Conservation (phyloP, 352 stramenopile genomes). For the Globisporangium echinulatum region DNA sequence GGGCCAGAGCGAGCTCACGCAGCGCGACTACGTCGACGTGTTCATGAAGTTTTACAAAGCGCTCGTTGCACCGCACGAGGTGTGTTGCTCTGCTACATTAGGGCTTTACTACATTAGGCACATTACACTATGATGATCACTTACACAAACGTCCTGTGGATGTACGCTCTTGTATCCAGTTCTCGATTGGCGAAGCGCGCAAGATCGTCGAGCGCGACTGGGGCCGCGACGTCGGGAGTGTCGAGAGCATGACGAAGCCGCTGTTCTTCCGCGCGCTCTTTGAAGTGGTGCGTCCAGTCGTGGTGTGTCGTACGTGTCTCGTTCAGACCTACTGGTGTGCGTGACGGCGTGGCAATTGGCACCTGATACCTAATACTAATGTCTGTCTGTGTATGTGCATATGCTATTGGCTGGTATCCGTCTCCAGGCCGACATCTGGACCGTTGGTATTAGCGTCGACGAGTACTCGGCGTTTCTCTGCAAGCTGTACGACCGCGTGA, state of each 20-base stretch:
- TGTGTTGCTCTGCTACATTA: not conserved
- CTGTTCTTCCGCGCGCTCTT: slow-evolving; percentile 66
- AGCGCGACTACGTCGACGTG: slow-evolving; percentile 64
- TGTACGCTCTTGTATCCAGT: slow-evolving; percentile 14
- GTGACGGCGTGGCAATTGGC: too few relatives aligned
- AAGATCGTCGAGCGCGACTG: slow-evolving; percentile 79
- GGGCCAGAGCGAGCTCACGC: slow-evolving; percentile 32
- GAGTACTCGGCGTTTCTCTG: slow-evolving; percentile 63
- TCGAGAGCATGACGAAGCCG: slow-evolving; percentile 44
- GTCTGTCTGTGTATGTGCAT: not conserved
- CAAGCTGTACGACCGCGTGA: slow-evolving; percentile 76
- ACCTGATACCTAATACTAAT: too few relatives aligned
- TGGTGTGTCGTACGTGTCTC: not conserved
- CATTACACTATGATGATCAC: not conserved
- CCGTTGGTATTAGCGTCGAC: slow-evolving; percentile 46
- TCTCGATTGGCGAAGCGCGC: slow-evolving; percentile 59
- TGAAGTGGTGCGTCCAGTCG: slow-evolving; percentile 39
- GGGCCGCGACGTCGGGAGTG: slow-evolving; percentile 41
- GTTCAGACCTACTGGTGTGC: too few relatives aligned
- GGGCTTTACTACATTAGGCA: not conserved
- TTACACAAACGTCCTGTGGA: not conserved
- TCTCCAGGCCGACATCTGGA: slow-evolving; percentile 70
- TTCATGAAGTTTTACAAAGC: slow-evolving; percentile 85
- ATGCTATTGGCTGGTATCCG: not conserved
- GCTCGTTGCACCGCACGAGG: slow-evolving; percentile 52